Percentiles rank a stretch among this genome's conserved stretches.
phyloP scores from a whole-genome alignment of 2,329 filamentous ascomycete species.

The Phyllosticta paracitricarpa region DNA sequence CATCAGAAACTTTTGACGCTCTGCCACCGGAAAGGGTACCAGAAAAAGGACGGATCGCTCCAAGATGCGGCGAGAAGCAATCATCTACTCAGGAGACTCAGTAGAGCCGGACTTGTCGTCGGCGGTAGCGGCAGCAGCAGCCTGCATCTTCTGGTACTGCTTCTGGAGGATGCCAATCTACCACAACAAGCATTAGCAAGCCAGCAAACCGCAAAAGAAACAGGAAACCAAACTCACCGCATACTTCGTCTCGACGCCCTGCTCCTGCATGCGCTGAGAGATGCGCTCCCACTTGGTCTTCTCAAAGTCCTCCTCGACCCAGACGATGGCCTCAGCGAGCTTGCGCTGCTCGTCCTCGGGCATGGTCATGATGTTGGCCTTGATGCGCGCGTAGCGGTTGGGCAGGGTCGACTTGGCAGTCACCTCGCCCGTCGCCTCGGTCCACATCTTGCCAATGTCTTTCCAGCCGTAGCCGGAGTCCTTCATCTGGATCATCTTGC shows the following conservation, averaged over 20 bases:
- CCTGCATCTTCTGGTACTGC: constrained; percentile 12
- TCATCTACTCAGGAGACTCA: background rate
- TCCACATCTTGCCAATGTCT: constrained; percentile 12
- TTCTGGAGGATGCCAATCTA: constrained; percentile 12
- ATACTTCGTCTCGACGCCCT: constrained; percentile 8
- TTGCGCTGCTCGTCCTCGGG: constrained; percentile 7
- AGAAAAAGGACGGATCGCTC: background rate
- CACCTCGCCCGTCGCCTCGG: constrained; percentile 9
- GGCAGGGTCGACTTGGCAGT: constrained; percentile 13
- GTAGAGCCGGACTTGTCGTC: background rate
- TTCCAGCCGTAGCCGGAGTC: constrained; percentile 13
- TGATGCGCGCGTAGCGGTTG: constrained; percentile 14
- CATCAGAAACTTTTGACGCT: background rate
- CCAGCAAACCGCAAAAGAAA: background rate
- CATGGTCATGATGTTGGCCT: constrained; percentile 12
- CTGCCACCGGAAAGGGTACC: background rate
- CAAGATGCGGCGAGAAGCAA: background rate
- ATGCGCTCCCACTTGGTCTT: constrained; percentile 13
- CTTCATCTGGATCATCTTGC: constrained; percentile 11
- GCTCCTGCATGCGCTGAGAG: constrained; percentile 12
- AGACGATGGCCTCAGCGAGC: constrained; percentile 7
- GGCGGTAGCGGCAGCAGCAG: background rate
- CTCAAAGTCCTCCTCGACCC: constrained; percentile 11
- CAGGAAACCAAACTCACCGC: background rate
- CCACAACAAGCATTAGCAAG: background rate